Evolutionary conservation across 768 basidiomycete species (phyloP).

Genomic region (Suillus tomentosus): DNA sequence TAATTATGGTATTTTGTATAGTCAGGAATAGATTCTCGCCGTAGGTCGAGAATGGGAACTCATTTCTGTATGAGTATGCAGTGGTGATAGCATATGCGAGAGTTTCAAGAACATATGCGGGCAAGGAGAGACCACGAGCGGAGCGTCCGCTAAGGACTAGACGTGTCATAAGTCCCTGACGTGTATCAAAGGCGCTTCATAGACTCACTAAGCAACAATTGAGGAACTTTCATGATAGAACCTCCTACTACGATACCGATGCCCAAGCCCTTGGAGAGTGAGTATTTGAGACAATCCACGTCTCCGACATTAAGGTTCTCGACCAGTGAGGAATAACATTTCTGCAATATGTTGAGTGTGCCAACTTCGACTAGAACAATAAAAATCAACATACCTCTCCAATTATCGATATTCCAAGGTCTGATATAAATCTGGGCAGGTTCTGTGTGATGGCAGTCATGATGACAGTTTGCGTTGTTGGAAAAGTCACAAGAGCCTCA

Average conservation of each 20-base stretch:
- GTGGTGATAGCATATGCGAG: conserved; percentile 87
- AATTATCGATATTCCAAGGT: conserved; percentile 79
- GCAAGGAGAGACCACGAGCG: conserved; percentile 84
- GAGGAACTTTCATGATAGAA: conserved; percentile 95
- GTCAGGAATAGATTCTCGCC: conserved; percentile 97
- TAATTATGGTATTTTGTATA: conserved; percentile 85
- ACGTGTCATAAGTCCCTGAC: conserved; percentile 11
- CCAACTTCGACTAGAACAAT: not conserved
- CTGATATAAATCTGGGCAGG: conserved; percentile 82
- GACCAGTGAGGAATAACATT: conserved; percentile 89
- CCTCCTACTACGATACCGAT: conserved; percentile 92
- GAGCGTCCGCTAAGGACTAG: conserved; percentile 72
- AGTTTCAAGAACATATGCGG: conserved; percentile 90
- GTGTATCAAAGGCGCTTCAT: not conserved
- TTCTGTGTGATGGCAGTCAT: conserved; percentile 83
- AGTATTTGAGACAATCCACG: conserved; percentile 85
- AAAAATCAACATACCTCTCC: conserved; percentile 58
- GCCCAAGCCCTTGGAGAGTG: conserved; percentile 90
- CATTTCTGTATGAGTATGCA: conserved; percentile 81
- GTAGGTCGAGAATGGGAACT: conserved; percentile 95
- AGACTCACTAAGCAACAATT: conserved; percentile 77
- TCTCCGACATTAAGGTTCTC: conserved; percentile 81
- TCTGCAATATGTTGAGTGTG: conserved; percentile 42
- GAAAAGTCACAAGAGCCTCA: conserved; percentile 1
- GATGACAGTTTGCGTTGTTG: conserved; percentile 22